Base-by-base conservation (phyloP, 2,329 filamentous ascomycete genomes). In the Cytospora piceae region DNA sequence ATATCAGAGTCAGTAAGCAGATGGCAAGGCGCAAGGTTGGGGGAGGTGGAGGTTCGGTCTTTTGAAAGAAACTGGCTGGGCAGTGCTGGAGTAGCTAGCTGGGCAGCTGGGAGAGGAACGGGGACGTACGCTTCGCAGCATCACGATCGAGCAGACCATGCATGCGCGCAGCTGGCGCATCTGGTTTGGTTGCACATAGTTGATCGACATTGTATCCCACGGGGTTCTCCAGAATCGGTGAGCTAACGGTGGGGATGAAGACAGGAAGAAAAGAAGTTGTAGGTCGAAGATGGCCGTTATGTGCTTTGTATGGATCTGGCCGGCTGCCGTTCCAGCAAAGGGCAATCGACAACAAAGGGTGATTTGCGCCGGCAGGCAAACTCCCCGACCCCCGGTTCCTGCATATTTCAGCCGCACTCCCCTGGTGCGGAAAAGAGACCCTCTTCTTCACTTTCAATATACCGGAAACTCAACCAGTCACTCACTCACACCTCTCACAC, bases 131-230 rank as follows among this genome's bases (percentile, higher is more conserved):
- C 84, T 84, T 74, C 90, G 88, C 68, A 91, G 90, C 83, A 94
- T 93, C 70, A 98, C 92, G 75, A 98, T 91, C 63, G 93, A 94
- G 87, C 95, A 99, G 72, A 98, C 93, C 93, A 99, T 97, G 84
- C 95, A 99, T 74, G 95, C 95, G 79, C 95, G 94, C 71, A 39
- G 15, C 61, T 63, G 61, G 61, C 61, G 61, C 61, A 63, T 63
- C 42, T 51, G 39, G 29, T 63, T 63, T 52, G 61, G 61, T 22
- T 57, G 53, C 22, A 63, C 53, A 52, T 63, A 63, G 53, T 42
- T 63, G 34, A 42, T 54, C 17, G 61, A 57, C 61, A 63, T 63
- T 20, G 22, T 63, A 31, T 27, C 53, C 24, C 14, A 15, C 3
- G 9, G 52, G 22, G 34, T 22, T 2, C 1, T 34, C 39, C 37